phyloP scores from a whole-genome alignment of 2,329 filamentous ascomycete species.

The Clonostachys byssicola region DNA sequence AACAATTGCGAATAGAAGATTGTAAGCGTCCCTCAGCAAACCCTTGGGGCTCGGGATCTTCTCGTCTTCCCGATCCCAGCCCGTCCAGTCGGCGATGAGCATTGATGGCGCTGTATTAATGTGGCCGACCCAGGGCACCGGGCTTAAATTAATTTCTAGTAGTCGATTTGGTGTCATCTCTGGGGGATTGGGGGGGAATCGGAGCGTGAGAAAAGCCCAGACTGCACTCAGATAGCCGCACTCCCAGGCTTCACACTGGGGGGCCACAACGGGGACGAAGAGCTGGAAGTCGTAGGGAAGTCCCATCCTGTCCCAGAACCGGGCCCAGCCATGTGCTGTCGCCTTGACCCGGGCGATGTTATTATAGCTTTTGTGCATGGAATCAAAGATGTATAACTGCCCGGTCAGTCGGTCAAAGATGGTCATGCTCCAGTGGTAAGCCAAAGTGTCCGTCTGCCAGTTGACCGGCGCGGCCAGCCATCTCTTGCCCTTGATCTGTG shows the following conservation, averaged over 20 bases:
- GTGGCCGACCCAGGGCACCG: too few relatives aligned
- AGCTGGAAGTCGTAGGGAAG: constrained; percentile 10
- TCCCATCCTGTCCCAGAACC: constrained; percentile 9
- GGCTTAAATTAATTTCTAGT: too few relatives aligned
- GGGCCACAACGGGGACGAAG: constrained; percentile 5
- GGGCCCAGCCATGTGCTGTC: constrained; percentile 10
- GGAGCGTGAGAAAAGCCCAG: constrained; percentile 10
- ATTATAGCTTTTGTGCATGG: constrained; percentile 1
- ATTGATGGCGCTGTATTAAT: too few relatives aligned
- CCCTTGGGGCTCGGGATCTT: too few relatives aligned
- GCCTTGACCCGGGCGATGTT: constrained; percentile 4
- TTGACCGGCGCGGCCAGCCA: too few relatives aligned
- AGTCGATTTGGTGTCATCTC: too few relatives aligned
- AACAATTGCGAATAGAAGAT: too few relatives aligned
- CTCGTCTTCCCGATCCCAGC: too few relatives aligned
- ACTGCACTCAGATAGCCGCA: constrained; percentile 6
- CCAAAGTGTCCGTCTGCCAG: too few relatives aligned
- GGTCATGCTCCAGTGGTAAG: constrained; percentile 10
- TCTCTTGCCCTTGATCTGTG: too few relatives aligned
- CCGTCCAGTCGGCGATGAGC: too few relatives aligned
- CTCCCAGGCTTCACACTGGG: constrained; percentile 1
- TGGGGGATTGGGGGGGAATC: neutral
- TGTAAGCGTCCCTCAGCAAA: too few relatives aligned
- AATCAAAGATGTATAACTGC: constrained; percentile 12
- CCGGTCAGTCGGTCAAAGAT: constrained; percentile 10